Evolutionary conservation across 1,284 basidiomycete species (phyloP).

Genomic region (Cryptococcus amylolentus): DNA sequence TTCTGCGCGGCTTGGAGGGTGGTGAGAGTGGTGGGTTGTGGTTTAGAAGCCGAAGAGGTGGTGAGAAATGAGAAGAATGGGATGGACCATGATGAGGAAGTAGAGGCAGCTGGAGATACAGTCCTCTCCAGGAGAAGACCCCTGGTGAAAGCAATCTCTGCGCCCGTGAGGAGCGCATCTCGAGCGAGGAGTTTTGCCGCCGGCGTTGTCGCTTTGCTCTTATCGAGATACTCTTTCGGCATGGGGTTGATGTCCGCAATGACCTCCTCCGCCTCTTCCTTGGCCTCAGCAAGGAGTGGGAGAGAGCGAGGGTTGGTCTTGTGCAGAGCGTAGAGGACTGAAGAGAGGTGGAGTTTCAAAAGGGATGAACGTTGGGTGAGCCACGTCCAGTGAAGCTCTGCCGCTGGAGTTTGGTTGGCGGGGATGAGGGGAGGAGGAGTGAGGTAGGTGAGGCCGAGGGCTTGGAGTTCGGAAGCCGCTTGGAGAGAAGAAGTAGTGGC

Average conservation of each 20-base stretch:
- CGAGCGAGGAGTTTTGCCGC: conserved; percentile 29
- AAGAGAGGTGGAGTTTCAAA: conserved; percentile 68
- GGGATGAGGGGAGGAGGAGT: conserved; percentile 42
- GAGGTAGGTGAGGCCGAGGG: conserved; percentile 70
- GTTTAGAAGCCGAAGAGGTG: conserved; percentile 56
- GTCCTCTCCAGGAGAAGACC: conserved; percentile 52
- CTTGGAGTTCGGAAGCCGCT: conserved; percentile 80
- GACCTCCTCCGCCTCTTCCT: conserved; percentile 64
- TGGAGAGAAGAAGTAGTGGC: conserved; percentile 70
- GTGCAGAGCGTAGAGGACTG: conserved; percentile 60
- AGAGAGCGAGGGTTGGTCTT: conserved; percentile 45
- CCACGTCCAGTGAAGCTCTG: conserved; percentile 61
- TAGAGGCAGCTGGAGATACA: conserved; percentile 47
- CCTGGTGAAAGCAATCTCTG: conserved; percentile 49
- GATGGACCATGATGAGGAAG: too few relatives aligned
- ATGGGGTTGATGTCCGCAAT: conserved; percentile 55
- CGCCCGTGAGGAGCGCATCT: conserved; percentile 52
- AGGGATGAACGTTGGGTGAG: conserved; percentile 69
- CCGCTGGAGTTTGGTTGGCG: conserved; percentile 58
- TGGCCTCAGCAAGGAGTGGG: conserved; percentile 60
- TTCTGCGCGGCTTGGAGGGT: conserved; percentile 52
- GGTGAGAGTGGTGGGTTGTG: too few relatives aligned
- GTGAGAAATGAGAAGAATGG: neutral
- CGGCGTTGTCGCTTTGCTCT: conserved; percentile 25
- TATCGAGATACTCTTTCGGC: conserved; percentile 41